Evolutionary conservation across 441 rosid species (phyloP).

Genomic region (Isatis lusitanica): DNA sequence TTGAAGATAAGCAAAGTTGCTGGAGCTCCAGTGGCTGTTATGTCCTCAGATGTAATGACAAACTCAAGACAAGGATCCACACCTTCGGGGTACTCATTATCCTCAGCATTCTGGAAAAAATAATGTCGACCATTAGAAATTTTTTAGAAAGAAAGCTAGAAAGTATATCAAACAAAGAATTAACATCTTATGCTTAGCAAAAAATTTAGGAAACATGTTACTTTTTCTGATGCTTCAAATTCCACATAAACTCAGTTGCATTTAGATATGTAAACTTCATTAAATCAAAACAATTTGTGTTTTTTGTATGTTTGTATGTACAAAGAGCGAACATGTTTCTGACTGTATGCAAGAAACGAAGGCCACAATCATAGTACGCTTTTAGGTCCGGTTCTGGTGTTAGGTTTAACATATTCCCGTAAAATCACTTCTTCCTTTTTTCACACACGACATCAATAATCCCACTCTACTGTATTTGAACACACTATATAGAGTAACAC

Average conservation of each 20-base stretch:
- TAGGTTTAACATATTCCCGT: background rate
- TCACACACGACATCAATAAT: background rate
- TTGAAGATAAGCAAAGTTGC: slow-evolving; percentile 70
- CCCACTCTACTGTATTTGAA: background rate
- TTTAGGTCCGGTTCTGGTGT: background rate
- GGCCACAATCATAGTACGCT: background rate
- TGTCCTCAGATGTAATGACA: slow-evolving; percentile 67
- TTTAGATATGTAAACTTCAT: background rate
- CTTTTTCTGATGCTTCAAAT: background rate
- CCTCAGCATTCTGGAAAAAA: slow-evolving; percentile 65
- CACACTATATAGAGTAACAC: background rate
- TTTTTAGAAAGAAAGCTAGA: background rate
- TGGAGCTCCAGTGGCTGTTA: slow-evolving; percentile 64
- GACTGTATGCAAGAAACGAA: background rate
- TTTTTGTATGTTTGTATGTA: background rate
- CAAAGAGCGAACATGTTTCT: background rate
- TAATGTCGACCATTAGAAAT: background rate
- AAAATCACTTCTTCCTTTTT: background rate
- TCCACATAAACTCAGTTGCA: background rate
- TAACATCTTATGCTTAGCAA: background rate
- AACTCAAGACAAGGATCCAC: slow-evolving; percentile 76
- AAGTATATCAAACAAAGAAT: background rate
- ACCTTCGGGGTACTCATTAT: slow-evolving; percentile 64
- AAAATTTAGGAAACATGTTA: background rate
- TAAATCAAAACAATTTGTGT: background rate